Evolutionary conservation across 1,284 basidiomycete genomes (phyloP).

Genomic region (Porodaedalea pini): DNA sequence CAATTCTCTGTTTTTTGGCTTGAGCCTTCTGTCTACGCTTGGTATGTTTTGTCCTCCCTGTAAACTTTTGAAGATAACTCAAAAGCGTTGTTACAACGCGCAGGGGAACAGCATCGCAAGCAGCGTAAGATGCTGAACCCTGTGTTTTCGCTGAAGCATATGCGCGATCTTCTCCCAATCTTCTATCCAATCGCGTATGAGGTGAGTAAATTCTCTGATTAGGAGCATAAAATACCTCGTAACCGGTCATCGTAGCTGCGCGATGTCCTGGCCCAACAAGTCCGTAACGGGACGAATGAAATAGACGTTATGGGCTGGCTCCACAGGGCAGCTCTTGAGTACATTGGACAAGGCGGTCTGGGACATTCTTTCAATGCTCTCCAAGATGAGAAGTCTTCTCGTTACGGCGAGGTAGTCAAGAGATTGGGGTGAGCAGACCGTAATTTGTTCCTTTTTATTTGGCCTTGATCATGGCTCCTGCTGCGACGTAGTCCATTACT

Average conservation of each 20-base stretch:
- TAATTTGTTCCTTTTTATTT: neutral
- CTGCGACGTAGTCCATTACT: neutral
- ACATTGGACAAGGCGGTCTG: constrained; percentile 35
- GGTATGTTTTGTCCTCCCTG: constrained; percentile 11
- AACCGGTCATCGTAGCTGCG: constrained; percentile 23
- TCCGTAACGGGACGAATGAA: constrained; percentile 26
- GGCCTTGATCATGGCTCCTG: no score
- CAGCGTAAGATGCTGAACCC: constrained; percentile 32
- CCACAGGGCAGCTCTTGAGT: constrained; percentile 35
- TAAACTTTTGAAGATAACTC: neutral
- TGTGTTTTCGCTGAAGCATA: constrained; percentile 30
- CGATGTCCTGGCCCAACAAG: constrained; percentile 25
- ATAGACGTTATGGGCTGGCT: constrained; percentile 41
- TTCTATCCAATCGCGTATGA: constrained; percentile 29
- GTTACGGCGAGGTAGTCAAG: constrained; percentile 32
- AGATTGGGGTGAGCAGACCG: constrained; percentile 23
- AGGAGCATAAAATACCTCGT: neutral
- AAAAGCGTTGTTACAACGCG: neutral
- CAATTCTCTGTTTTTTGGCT: constrained; percentile 19
- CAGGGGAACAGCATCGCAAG: constrained; percentile 27
- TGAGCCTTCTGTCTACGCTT: constrained; percentile 22
- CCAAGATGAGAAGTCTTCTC: constrained; percentile 26
- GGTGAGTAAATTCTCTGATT: constrained; percentile 16
- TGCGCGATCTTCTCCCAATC: constrained; percentile 29
- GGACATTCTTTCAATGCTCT: constrained; percentile 41